A percentile compares a stretch with the other conserved stretches of the same genome.
Conservation (phyloP, 805 yeast genomes). For the Yarrowia keelungensis region DNA sequence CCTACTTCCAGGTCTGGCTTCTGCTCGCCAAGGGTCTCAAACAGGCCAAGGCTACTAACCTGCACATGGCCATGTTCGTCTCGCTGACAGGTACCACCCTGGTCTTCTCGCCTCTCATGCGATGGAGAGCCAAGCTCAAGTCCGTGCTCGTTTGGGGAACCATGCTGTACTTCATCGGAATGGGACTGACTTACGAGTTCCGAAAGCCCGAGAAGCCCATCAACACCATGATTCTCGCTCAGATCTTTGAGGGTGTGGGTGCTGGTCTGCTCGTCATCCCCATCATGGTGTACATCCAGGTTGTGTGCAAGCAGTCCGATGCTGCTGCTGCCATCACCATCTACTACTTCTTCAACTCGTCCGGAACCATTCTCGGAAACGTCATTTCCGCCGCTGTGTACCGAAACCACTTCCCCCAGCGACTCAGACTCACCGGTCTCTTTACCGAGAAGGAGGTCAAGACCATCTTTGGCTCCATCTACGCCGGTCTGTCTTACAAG, state of each 20-base stretch:
- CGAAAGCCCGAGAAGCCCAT: slow-evolving; percentile 25
- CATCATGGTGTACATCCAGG: slow-evolving; percentile 37
- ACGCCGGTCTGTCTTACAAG: slow-evolving; percentile 1
- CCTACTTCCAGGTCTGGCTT: slow-evolving; percentile 32
- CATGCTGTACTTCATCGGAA: slow-evolving; percentile 16
- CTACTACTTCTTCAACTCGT: slow-evolving; percentile 32
- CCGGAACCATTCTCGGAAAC: slow-evolving; percentile 39
- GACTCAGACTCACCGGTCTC: neutral
- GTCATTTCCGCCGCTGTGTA: slow-evolving; percentile 40
- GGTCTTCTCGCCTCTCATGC: slow-evolving; percentile 24
- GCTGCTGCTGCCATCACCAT: slow-evolving; percentile 38
- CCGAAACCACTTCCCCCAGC: slow-evolving; percentile 24
- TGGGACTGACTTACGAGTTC: slow-evolving; percentile 30
- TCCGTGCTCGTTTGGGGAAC: slow-evolving; percentile 19
- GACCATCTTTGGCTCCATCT: slow-evolving; percentile 6
- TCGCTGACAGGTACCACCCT: slow-evolving; percentile 15
- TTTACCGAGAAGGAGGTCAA: neutral
- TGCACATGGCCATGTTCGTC: slow-evolving; percentile 35
- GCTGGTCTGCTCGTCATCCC: slow-evolving; percentile 19
- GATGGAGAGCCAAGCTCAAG: slow-evolving; percentile 35
- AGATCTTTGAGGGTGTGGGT: slow-evolving; percentile 27
- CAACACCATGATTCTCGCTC: slow-evolving; percentile 20
- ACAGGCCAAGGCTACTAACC: slow-evolving; percentile 27
- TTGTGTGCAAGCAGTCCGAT: slow-evolving; percentile 21
- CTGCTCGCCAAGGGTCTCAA: slow-evolving; percentile 25